A percentile compares a stretch with the other conserved stretches of the same genome.
These are phyloP conservation scores for Glonium stellatum DNA, from an alignment of 495 filamentous ascomycete genomes.

Conservation along the genomic window DNA sequence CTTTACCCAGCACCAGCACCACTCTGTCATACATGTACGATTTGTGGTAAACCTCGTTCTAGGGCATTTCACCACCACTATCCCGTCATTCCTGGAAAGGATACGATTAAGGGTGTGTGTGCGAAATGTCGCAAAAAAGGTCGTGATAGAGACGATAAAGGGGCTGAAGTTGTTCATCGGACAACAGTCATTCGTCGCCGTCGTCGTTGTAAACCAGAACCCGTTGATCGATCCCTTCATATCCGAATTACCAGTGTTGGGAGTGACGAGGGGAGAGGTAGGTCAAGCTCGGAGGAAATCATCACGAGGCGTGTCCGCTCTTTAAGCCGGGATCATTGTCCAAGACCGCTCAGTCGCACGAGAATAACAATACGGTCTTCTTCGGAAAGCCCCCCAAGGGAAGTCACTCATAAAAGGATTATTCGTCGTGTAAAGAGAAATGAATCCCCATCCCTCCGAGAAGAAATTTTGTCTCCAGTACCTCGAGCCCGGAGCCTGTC, in stretches of 20 bases:
- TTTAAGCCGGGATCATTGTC: neutral
- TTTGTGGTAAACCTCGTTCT: neutral
- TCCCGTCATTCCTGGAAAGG: neutral
- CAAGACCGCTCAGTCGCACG: neutral
- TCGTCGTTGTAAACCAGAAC: neutral
- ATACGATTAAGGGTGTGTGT: neutral
- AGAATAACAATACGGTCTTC: neutral
- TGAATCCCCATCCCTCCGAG: neutral
- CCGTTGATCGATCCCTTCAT: neutral
- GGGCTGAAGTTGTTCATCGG: neutral
- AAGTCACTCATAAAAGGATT: neutral
- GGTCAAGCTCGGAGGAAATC: neutral
- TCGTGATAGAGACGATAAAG: neutral
- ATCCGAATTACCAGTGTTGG: neutral
- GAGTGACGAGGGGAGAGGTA: neutral
- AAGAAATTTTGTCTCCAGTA: neutral
- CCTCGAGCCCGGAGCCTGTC: neutral
- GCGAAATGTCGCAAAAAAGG: neutral
- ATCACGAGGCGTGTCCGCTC: neutral
- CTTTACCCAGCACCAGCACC: neutral
- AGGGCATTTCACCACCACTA: conserved; percentile 1
- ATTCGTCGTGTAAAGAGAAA: neutral
- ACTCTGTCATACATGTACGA: neutral
- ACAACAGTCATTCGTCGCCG: neutral
- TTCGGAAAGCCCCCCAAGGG: neutral